Conservation (phyloP, 192 early-diverging fungal species). For the Backusella liffmaniae region DNA sequence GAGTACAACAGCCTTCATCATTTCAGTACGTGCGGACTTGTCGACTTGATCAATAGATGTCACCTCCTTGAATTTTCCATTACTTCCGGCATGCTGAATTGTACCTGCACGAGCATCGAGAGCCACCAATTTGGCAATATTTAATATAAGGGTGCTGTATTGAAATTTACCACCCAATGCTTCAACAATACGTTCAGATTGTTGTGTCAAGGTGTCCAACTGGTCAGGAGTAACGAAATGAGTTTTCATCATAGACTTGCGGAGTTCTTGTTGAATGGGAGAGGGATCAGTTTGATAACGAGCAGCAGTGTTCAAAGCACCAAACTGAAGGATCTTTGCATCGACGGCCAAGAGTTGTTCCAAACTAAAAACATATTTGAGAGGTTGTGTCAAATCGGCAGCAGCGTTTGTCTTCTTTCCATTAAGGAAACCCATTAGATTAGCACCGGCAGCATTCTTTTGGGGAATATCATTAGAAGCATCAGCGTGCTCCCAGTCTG, state of each 20-base stretch:
- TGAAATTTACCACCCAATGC: conserved; percentile 6
- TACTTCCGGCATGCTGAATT: not conserved
- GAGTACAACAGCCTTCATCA: conserved; percentile 20
- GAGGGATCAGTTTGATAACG: not conserved
- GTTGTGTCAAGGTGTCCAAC: not conserved
- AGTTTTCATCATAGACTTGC: not conserved
- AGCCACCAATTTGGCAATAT: conserved; percentile 1
- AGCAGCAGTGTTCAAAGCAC: conserved; percentile 7
- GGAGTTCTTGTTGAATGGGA: not conserved
- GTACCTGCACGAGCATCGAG: conserved; percentile 8
- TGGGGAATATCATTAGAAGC: not conserved
- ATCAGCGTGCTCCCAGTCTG: conserved; percentile 12
- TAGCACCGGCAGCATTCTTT: not conserved
- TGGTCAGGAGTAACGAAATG: conserved; percentile 10
- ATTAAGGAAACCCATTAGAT: not conserved
- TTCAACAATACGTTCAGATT: not conserved
- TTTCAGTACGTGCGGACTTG: not conserved
- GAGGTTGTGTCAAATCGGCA: not conserved
- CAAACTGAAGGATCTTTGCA: conserved; percentile 16
- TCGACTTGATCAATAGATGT: conserved; percentile 1
- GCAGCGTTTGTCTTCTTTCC: not conserved
- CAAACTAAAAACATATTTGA: conserved; percentile 3
- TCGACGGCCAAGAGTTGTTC: not conserved
- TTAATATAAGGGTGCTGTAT: conserved; percentile 15
- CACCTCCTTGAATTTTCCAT: not conserved